phyloP scores from a whole-genome alignment of 495 filamentous ascomycete genomes.

The Aspergillus cristatus region DNA sequence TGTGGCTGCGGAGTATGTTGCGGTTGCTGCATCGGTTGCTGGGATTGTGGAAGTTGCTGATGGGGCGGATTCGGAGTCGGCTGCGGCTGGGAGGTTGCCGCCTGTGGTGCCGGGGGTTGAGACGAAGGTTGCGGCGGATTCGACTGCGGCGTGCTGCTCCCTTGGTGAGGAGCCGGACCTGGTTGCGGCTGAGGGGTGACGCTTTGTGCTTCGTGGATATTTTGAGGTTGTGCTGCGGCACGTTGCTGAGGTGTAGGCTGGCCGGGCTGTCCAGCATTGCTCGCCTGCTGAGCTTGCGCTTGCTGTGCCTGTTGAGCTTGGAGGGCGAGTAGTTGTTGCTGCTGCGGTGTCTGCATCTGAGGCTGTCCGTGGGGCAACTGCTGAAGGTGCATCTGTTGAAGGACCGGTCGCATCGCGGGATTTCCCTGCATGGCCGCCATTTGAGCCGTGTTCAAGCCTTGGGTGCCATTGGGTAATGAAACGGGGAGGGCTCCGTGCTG shows the following conservation, averaged over 20 bases:
- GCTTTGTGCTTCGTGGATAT: constrained; percentile 36
- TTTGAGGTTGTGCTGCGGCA: constrained; percentile 34
- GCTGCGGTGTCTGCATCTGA: constrained; percentile 41
- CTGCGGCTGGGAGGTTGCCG: constrained; percentile 37
- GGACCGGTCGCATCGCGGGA: constrained; percentile 35
- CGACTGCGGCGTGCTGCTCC: constrained; percentile 42
- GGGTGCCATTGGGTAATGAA: constrained; percentile 53
- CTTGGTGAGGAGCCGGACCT: constrained; percentile 27
- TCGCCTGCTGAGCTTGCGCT: constrained; percentile 35
- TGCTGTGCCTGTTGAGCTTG: constrained; percentile 31
- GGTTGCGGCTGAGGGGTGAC: constrained; percentile 50
- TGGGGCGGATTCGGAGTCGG: constrained; percentile 35
- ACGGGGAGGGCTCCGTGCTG: constrained; percentile 39
- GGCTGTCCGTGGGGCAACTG: constrained; percentile 46
- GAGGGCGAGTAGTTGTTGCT: constrained; percentile 37
- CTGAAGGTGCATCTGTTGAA: constrained; percentile 35
- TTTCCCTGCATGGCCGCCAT: constrained; percentile 46
- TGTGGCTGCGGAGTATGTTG: constrained; percentile 34
- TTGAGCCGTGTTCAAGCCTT: constrained; percentile 45
- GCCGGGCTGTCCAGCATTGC: constrained; percentile 25
- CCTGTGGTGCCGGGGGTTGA: constrained; percentile 34
- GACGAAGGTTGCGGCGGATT: constrained; percentile 34
- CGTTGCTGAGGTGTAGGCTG: constrained; percentile 40
- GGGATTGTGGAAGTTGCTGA: constrained; percentile 39
- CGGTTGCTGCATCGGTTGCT: constrained; percentile 30